Percentiles rank a stretch among this genome's conserved stretches.
Evolutionary conservation across 75 land plant genomes (phyloP).

Genomic region (Sequoia sempervirens): DNA sequence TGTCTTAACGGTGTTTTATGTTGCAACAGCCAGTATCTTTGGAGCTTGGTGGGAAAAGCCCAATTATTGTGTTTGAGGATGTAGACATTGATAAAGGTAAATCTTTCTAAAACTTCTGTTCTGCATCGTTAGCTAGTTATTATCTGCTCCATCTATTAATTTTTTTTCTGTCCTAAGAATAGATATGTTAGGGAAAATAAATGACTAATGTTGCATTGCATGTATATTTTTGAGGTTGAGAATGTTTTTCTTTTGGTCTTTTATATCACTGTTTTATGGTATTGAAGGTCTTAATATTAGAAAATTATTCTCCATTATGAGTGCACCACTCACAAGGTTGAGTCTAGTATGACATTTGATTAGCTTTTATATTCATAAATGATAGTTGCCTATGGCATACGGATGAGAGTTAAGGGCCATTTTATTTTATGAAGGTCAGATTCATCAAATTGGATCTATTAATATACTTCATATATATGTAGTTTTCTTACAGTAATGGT

Average conservation of each 20-base stretch:
- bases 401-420: neutral
- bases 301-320: neutral
- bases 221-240: neutral
- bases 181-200: neutral
- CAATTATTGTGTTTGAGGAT: slow-evolving; percentile 98
- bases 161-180: neutral
- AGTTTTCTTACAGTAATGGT: neutral
- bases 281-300: neutral
- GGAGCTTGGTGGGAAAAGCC: slow-evolving; percentile 99
- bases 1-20: slow-evolving; percentile 33
- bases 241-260: neutral
- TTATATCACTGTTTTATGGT: neutral
- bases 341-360: neutral
- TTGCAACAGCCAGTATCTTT: slow-evolving; percentile 83
- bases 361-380: neutral
- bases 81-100: slow-evolving; percentile 91
- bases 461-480: neutral
- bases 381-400: neutral
- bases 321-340: neutral
- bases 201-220: neutral
- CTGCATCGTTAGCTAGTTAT: neutral
- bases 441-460: neutral
- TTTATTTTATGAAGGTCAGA: neutral
- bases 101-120: neutral
- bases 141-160: neutral